Base-by-base conservation (phyloP, 176 grass and related monocot genomes). In the Oryza punctata region DNA sequence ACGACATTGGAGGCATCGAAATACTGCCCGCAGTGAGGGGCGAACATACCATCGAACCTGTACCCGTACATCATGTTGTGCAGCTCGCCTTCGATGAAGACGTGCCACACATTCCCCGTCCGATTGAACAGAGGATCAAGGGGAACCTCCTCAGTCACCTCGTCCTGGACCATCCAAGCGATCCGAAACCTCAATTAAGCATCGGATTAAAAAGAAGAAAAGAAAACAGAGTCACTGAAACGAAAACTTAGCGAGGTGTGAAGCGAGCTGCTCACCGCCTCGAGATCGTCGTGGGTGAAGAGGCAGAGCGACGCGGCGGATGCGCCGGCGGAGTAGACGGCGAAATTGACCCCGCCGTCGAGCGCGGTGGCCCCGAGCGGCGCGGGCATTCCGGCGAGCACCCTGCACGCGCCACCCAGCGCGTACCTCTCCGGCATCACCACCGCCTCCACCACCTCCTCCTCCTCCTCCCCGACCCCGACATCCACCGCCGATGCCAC, bases 341-440 rank as follows among this genome's bases (percentile, higher is more conserved):
- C 88, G 60, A 98, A 98, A 84, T 98, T 98, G 84, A 98, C 90
- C 54, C 92, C 92, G 6, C 88, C 92, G n/a, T 64, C 78, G 73
- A 57, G 87, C 65, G 82, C 81, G 54, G 92, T 94, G 61, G 95
- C 86, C 4, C 95, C 95, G 1, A 98, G 90, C 59, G 92, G 95
- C 32, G 59, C 41, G 33, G 95, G 90, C 44, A 72, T 84, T 90
- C 95, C 95, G 0, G 87, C 87, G 78, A 98, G 87, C 82, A 95
- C 91, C 46, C 78, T 75, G 67, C 86, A 91, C 65, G 82, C 72
- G 67, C 87, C 85, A 37, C 78, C 81, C 26, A 82, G 52, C 37
- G 85, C 82, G 63, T 72, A 82, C 72, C 87, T 87, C 75, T 91
- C 75, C 85, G 47, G 78, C 6, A 3, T 46, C 13, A 32, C 72